A percentile compares a stretch with the other conserved stretches of the same genome.
phyloP scores from a whole-genome alignment of 2,329 filamentous ascomycete species.

The Penicillium sp. region DNA sequence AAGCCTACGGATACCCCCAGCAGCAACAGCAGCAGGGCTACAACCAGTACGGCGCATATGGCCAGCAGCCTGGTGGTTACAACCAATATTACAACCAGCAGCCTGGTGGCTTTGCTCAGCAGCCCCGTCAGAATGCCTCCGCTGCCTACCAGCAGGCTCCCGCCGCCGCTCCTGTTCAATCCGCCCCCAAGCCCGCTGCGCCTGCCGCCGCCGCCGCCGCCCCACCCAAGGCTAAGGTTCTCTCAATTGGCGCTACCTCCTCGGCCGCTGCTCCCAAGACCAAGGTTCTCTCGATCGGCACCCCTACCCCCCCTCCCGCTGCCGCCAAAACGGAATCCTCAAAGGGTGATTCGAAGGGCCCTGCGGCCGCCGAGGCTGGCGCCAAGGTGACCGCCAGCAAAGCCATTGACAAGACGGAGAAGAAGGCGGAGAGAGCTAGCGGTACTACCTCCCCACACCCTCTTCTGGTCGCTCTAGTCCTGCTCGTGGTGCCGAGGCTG shows the following conservation, averaged over 20 bases:
- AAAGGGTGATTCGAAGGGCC: conserved; percentile 46
- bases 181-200: conserved; percentile 52
- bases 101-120: conserved; percentile 65
- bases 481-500: conserved; percentile 55
- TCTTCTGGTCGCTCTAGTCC: conserved; percentile 81
- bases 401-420: conserved; percentile 87
- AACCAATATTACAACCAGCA: conserved; percentile 52
- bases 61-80: conserved; percentile 64
- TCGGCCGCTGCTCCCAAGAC: conserved; percentile 55
- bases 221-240: conserved; percentile 59
- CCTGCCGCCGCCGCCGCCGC: conserved; percentile 31
- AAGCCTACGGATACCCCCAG: conserved; percentile 39
- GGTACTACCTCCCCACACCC: conserved; percentile 77
- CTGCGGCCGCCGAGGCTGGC: conserved; percentile 62
- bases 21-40: conserved; percentile 31
- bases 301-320: conserved; percentile 37
- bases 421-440: conserved; percentile 58
- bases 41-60: conserved; percentile 40
- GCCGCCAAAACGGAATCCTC: conserved; percentile 49
- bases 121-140: conserved; percentile 48
- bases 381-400: conserved; percentile 85
- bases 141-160: conserved; percentile 37
- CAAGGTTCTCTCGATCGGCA: conserved; percentile 78
- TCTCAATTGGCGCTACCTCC: conserved; percentile 58
- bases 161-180: conserved; percentile 47